Conservation (phyloP, 805 yeast species). For the Nakazawaea sp. region DNA sequence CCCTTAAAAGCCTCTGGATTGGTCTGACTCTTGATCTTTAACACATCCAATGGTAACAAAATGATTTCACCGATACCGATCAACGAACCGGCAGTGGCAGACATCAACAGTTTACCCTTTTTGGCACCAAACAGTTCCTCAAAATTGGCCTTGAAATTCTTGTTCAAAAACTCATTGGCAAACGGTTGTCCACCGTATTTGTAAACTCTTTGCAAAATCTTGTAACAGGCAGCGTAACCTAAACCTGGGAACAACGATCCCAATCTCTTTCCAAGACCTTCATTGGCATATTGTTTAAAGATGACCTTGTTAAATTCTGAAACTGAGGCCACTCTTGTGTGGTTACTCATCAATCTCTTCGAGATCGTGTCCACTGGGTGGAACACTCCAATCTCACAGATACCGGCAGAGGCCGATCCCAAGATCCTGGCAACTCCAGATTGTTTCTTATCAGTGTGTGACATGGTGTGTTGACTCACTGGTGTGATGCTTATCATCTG, state of each 20-base stretch:
- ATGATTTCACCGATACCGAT: constrained; percentile 98
- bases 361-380: constrained; percentile 99
- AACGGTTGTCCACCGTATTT: constrained; percentile 99
- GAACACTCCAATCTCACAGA: constrained; percentile 92
- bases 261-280: constrained; percentile 63
- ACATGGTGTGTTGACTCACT: constrained; percentile 4
- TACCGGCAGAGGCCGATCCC: constrained; percentile 98
- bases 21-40: constrained; percentile 98
- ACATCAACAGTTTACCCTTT: constrained; percentile 94
- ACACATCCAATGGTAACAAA: constrained; percentile 88
- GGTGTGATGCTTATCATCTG: neutral
- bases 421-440: constrained; percentile 85
- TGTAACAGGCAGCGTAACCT: constrained; percentile 97
- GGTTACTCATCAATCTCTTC: constrained; percentile 87
- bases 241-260: constrained; percentile 93
- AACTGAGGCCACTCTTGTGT: constrained; percentile 54
- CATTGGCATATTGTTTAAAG: constrained; percentile 73
- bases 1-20: constrained; percentile 99
- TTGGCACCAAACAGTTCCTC: constrained; percentile 82
- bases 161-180: constrained; percentile 85
- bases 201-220: constrained; percentile 93
- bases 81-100: constrained; percentile 95
- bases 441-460: constrained; percentile 65
- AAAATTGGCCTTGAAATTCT: constrained; percentile 62
- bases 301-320: constrained; percentile 78